Percentiles rank a stretch among this genome's conserved stretches.
These are phyloP conservation scores for Skeletonema marinoi DNA, from an alignment of 108 stramenopile species.

Conservation along the genomic window DNA sequence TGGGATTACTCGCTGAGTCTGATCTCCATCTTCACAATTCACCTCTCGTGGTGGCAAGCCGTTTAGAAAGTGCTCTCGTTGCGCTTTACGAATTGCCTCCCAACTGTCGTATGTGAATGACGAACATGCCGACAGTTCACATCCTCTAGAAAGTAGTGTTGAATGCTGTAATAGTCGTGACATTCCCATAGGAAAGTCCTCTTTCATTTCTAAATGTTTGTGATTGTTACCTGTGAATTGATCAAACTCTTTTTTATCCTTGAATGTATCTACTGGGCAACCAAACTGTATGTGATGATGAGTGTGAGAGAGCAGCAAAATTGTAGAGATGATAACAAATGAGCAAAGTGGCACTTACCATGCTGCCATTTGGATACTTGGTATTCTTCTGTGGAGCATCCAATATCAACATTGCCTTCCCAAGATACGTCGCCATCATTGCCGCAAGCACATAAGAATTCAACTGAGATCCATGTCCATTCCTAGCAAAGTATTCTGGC, in stretches of 20 bases:
- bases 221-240: not conserved
- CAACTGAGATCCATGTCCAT: conserved; percentile 16
- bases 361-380: not conserved
- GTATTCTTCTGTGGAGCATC: conserved; percentile 7
- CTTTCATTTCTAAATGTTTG: not conserved
- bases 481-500: conserved; percentile 18
- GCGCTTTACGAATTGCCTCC: conserved; percentile 13
- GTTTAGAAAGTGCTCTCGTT: not conserved
- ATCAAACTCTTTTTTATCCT: not conserved
- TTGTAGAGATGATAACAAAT: not conserved
- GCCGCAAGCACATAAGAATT: conserved; percentile 11
- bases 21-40: conserved; percentile 1
- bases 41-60: conserved; percentile 10
- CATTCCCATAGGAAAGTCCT: conserved; percentile 20
- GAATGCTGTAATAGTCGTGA: conserved; percentile 19
- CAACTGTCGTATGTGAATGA: conserved; percentile 1
- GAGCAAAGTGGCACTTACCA: not conserved
- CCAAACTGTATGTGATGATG: conserved; percentile 9
- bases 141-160: conserved; percentile 7
- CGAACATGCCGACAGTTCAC: not conserved
- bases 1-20: conserved; percentile 2
- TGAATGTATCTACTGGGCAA: conserved; percentile 11
- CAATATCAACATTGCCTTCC: conserved; percentile 16
- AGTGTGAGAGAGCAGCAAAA: not conserved
- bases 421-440: conserved; percentile 9